Percentiles rank a stretch among this genome's conserved stretches.
These are phyloP conservation scores for Ceratobasidium sp. DNA, from an alignment of 1,284 basidiomycete genomes.

Conservation along the genomic window DNA sequence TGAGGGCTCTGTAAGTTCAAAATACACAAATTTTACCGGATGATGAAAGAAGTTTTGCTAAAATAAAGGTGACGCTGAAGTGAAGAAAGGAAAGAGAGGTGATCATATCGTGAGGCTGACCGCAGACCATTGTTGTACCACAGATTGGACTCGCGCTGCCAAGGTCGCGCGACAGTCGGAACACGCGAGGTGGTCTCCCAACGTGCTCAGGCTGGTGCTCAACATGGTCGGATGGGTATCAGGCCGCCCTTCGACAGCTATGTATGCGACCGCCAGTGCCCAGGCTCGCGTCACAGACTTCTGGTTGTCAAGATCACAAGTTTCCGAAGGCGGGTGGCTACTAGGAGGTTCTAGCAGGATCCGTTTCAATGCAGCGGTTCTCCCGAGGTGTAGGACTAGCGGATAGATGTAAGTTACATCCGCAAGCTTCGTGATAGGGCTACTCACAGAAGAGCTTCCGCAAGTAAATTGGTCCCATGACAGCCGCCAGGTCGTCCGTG, in stretches of 20 bases:
- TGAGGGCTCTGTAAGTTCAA: conserved; percentile 5
- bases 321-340: conserved; percentile 63
- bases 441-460: conserved; percentile 64
- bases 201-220: conserved; percentile 33
- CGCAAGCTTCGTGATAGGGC: not conserved
- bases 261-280: conserved; percentile 47
- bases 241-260: conserved; percentile 43
- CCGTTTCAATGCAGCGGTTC: conserved; percentile 60
- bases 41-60: not conserved
- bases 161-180: conserved; percentile 36
- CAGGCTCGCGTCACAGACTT: conserved; percentile 44
- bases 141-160: conserved; percentile 27
- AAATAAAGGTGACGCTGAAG: not conserved
- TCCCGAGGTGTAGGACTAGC: conserved; percentile 61
- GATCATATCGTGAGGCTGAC: conserved; percentile 44
- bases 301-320: conserved; percentile 43
- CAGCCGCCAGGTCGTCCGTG: conserved; percentile 67
- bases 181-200: conserved; percentile 43
- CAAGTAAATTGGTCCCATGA: conserved; percentile 68
- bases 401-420: conserved; percentile 2
- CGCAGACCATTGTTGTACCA: conserved; percentile 43
- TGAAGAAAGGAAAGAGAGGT: not conserved
- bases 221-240: conserved; percentile 38
- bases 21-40: conserved; percentile 1
- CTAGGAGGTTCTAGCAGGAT: conserved; percentile 68